Evolutionary conservation across 2,329 filamentous ascomycete genomes (phyloP), one percentile per base, ranked within the genome.

Genomic region (Blastomyces emzantsi): DNA sequence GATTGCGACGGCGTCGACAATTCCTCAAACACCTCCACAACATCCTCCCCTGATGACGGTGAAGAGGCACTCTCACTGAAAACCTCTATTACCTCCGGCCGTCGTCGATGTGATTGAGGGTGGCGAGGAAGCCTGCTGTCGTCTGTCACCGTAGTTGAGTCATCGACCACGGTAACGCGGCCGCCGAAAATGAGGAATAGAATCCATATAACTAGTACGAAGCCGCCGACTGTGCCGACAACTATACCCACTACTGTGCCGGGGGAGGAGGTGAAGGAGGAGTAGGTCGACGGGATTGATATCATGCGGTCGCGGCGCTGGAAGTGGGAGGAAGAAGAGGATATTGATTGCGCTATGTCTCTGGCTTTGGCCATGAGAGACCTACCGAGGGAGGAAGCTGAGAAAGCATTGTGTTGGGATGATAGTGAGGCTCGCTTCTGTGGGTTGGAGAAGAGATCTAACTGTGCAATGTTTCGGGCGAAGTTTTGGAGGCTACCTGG

Each of bases 231-330:
- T 64, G 70, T 69, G 73, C 80, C 67, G 70, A 83, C 72, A 66
- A 77, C 81, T 64, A 87, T 87, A 62, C 85, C 86, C 11, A 80
- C 84, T 0, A 88, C 81, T 49, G 81, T 80, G 62, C 83, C 85
- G 0, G 84, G 84, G 6, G 83, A 81, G 33, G 75, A 69, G 70
- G 82, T 74, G 43, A 84, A 75, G 61, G 78, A 77, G 56, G 80
- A 78, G 74, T 89, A 89, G 68, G 84, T 84, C 33, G 83, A 81
- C 1, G 86, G 85, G 68, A 89, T 86, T 65, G 84, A 77, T 67
- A 77, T 67, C 61, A 76, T 74, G 62, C 67, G 68, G 65, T 71
- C 71, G 56, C 70, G 69, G 45, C 63, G 64, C 58, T 59, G 47
- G 45, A 61, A 52, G 33, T 60, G 6, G 28, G 33, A 25, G 56